These are phyloP conservation scores for Fusarium avenaceum DNA, from an alignment of 2,329 filamentous ascomycete genomes.

Conservation along the genomic window DNA sequence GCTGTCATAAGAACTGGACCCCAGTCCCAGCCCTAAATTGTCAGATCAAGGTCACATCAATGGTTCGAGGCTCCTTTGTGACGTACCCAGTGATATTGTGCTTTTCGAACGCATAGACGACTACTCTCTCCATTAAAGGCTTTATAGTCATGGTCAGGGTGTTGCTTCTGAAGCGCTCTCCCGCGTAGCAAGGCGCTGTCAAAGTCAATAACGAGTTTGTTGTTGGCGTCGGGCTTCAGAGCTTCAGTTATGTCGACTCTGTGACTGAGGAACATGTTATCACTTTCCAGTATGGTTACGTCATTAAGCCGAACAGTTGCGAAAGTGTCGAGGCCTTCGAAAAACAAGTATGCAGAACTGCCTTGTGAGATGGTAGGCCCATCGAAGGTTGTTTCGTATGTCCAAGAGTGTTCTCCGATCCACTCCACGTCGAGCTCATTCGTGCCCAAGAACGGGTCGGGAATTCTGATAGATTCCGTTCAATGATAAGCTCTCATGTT, in stretches of 20 bases:
- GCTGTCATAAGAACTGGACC: conserved; percentile 73
- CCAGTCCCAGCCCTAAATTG: conserved; percentile 73
- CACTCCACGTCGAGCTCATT: conserved; percentile 13
- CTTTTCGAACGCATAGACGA: conserved; percentile 64
- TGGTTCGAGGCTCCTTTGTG: no score
- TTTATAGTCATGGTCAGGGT: conserved; percentile 19
- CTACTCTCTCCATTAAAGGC: conserved; percentile 52
- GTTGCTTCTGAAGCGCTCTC: neutral
- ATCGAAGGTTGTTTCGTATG: conserved; percentile 7
- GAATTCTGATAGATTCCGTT: neutral
- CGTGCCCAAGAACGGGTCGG: conserved; percentile 4
- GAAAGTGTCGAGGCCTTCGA: conserved; percentile 20
- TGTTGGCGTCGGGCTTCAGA: neutral
- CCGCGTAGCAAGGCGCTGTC: conserved; percentile 13
- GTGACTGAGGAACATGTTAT: conserved; percentile 20
- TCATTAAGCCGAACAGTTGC: neutral
- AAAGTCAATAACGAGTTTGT: neutral
- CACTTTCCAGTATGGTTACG: neutral
- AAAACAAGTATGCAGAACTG: neutral
- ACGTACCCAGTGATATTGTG: conserved; percentile 73
- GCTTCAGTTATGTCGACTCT: neutral
- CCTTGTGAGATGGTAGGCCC: neutral
- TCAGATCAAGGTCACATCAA: neutral
- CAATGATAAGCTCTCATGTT: no score
- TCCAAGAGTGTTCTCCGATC: conserved; percentile 12